phyloP scores from a whole-genome alignment of 1,139 yeast species.

The Candida tetrigidarum region DNA sequence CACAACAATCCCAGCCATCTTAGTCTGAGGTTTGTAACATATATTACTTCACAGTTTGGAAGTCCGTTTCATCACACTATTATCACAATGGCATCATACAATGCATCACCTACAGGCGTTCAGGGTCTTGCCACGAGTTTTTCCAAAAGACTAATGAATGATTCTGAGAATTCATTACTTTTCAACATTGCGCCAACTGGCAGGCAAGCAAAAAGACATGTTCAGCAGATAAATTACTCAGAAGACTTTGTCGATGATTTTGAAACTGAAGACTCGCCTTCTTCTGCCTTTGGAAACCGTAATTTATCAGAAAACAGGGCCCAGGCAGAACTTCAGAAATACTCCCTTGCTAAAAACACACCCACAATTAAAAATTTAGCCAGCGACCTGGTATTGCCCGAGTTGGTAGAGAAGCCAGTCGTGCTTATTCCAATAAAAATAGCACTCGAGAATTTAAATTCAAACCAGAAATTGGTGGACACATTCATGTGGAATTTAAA shows the following conservation, averaged over 20 bases:
- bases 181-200: constrained; percentile 72
- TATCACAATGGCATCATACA: constrained; percentile 20
- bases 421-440: constrained; percentile 79
- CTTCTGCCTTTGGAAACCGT: constrained; percentile 15
- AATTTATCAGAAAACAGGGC: constrained; percentile 22
- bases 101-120: constrained; percentile 47
- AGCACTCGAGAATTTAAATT: constrained; percentile 69
- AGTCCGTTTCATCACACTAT: too few relatives aligned
- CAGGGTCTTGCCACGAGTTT: constrained; percentile 80
- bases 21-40: too few relatives aligned
- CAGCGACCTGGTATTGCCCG: constrained; percentile 28
- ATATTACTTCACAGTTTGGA: too few relatives aligned
- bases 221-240: constrained; percentile 80
- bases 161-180: constrained; percentile 63
- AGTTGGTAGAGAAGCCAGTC: constrained; percentile 36
- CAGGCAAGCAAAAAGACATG: constrained; percentile 75
- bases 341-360: constrained; percentile 40
- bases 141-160: constrained; percentile 33
- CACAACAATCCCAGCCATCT: too few relatives aligned
- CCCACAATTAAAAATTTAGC: constrained; percentile 30
- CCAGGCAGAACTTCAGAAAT: constrained; percentile 35
- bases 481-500: constrained; percentile 89
- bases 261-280: constrained; percentile 63
- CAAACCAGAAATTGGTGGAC: constrained; percentile 67
- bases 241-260: constrained; percentile 70